Base-by-base conservation (phyloP, 2,329 filamentous ascomycete species). In the Orbilia oligospora region DNA sequence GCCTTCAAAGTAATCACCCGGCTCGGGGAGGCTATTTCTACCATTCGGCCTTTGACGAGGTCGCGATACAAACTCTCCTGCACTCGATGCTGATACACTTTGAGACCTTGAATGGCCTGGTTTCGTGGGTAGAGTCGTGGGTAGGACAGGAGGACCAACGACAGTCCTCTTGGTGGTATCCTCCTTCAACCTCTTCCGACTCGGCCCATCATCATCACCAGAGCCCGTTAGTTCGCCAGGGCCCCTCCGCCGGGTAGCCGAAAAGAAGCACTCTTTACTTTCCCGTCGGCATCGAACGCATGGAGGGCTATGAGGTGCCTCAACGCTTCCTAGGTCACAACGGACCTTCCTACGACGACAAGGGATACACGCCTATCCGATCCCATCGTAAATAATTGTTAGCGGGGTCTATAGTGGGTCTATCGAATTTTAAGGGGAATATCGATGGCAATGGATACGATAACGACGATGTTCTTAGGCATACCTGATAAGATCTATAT, bases 261-360 rank as follows among this genome's bases (percentile, higher is more conserved):
- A 97, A 87, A 99, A 99, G 88, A 92, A 97, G 87, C 96, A 99
- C 83, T 97, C 92, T 85, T 98, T 98, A 86, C 91, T 93, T 87
- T 99, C 96, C 81, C 96, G 91, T 67, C 94, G 91, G 84, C 96
- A 99, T 83, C 96, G 91, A 76, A 95, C 92, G 84, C 96, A 99
- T 1, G 96, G 96, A 70, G 95, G 95, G 82, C 97, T 93, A 85
- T 94, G 91, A 24, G 96, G 96, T 82, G 96, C 95, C 85, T 98
- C 96, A 83, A 98, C 95, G 82, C 91, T 92, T 41, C 88, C 88
- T 58, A 89, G 84, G 80, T 89, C 88, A 83, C 89, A 90, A 66
- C 88, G 87, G 5, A 87, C 86, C 73, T 90, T 90, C 79, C 88
- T 85, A 41, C 87, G 82, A 33, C 88, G 85, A 82, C 88, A 90